Evolutionary conservation across 148 eudicot species (phyloP).

Genomic region (Limonium bicolor): DNA sequence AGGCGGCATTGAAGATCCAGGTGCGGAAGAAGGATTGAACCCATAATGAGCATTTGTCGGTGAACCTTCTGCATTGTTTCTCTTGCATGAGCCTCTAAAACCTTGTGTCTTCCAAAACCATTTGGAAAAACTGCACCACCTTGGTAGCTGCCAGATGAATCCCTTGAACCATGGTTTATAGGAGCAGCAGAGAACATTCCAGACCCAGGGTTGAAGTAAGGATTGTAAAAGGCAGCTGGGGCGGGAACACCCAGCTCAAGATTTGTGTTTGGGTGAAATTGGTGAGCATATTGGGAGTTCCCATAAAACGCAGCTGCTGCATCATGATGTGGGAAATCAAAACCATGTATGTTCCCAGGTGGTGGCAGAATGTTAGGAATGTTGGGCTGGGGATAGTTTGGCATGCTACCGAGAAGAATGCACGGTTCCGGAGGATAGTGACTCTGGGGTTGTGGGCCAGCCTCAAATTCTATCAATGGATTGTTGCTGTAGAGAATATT

Average conservation of each 20-base stretch:
- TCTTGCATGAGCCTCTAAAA: constrained; percentile 39
- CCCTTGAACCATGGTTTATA: constrained; percentile 33
- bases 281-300: constrained; percentile 37
- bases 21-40: constrained; percentile 42
- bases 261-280: constrained; percentile 40
- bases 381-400: constrained; percentile 37
- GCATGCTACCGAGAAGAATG: constrained; percentile 25
- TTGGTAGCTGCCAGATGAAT: constrained; percentile 39
- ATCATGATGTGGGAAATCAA: constrained; percentile 21
- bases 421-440: constrained; percentile 50
- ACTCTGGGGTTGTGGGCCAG: constrained; percentile 41
- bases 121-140: constrained; percentile 21
- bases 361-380: constrained; percentile 29
- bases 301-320: constrained; percentile 37
- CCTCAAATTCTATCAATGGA: constrained; percentile 37
- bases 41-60: constrained; percentile 27
- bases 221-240: constrained; percentile 25
- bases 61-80: constrained; percentile 51
- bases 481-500: constrained; percentile 37
- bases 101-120: constrained; percentile 36
- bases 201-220: constrained; percentile 38
- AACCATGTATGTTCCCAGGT: constrained; percentile 29
- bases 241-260: constrained; percentile 31
- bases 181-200: constrained; percentile 46
- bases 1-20: constrained; percentile 35